Conservation (phyloP, 257 asterid genomes). For the Gardenia jasminoides region DNA sequence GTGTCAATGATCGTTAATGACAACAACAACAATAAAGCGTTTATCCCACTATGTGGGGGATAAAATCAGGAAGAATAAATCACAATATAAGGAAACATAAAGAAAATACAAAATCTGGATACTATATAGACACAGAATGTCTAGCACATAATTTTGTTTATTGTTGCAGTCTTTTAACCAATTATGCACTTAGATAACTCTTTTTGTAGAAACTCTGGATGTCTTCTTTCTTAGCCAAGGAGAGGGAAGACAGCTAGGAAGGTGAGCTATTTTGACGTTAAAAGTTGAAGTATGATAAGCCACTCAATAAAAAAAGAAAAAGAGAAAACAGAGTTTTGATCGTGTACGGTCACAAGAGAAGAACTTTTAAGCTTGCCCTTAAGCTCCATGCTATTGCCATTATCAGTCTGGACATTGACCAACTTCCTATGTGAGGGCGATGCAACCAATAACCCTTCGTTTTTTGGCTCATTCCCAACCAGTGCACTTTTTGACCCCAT, state of each 20-base stretch:
- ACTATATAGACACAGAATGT: not conserved
- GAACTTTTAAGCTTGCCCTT: not conserved
- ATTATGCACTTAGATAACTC: not conserved
- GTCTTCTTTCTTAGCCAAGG: no score
- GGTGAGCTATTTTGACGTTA: no score
- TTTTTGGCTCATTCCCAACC: conserved; percentile 4
- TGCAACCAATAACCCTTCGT: not conserved
- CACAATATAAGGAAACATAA: no score
- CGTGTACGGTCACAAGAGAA: not conserved
- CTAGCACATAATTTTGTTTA: not conserved
- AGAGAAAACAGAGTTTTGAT: not conserved
- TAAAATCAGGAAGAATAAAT: no score
- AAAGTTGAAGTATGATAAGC: not conserved
- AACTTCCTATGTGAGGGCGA: conserved; percentile 15
- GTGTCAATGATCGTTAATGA: no score
- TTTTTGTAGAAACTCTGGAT: no score
- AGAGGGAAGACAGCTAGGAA: no score
- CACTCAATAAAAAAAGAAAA: no score
- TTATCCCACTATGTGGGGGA: no score
- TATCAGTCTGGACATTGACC: conserved; percentile 3
- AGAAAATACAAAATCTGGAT: not conserved
- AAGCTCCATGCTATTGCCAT: no score
- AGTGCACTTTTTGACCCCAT: not conserved
- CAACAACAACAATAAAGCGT: no score
- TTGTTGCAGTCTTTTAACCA: not conserved